Base-by-base conservation (phyloP, 2,329 filamentous ascomycete species). In the Colletotrichum sp. region DNA sequence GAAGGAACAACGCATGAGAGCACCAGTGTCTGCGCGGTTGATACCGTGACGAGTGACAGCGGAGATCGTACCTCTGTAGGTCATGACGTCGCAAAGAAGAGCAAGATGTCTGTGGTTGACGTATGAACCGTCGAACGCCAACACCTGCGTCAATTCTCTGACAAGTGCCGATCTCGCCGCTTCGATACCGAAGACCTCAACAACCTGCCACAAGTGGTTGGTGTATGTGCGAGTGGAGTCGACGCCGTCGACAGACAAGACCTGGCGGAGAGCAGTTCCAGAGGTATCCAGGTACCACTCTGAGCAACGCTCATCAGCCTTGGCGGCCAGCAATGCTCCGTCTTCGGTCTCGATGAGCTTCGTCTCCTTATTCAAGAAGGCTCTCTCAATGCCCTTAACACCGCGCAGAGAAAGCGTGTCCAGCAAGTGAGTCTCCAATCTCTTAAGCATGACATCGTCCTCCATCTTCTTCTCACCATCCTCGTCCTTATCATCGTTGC, bases 31-130 rank as follows among this genome's bases (percentile, higher is more conserved):
- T 30, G 96, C 95, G 81, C 97, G 93, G 88, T 99, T 99, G 88
- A 99, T 99, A 87, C 97, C 97, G 84, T 99, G 97, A 86, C 97
- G 95, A 72, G 97, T 99, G 78, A 99, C 96, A 16, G 97, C 96
- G 85, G 98, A 98, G 81, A 99, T 93, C 81, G 94, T 94, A 79
- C 97, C 97, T 81, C 97, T 92, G 81, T 98, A 96, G 32, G 96
- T 98, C 97, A 99, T 99, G 78, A 99, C 95, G 87, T 99, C 97
- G 79, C 98, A 96, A 69, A 99, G 90, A 44, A 99, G 92, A 64
- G 96, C 95, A 88, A 99, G 93, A 88, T 99, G 97, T 82, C 97
- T 96, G 87, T 99, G 96, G 85, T 99, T 99, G 90, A 99, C 97
- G 84, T 99, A 99, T 16, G 97, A 99, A 91, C 98, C 98, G 84